Evolutionary conservation across 345 rosid species (phyloP).

Genomic region (Gossypium herbaceum): DNA sequence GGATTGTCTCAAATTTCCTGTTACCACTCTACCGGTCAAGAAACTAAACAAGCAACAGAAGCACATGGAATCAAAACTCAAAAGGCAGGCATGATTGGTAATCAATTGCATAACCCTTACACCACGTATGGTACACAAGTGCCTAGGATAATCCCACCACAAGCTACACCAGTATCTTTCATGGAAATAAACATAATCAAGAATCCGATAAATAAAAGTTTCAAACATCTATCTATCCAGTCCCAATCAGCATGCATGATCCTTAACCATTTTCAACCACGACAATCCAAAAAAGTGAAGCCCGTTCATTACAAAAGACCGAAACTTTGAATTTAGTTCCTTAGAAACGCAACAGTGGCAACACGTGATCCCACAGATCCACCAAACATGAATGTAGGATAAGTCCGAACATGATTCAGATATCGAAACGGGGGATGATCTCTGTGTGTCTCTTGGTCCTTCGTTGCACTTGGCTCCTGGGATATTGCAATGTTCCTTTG

Average conservation of each 20-base stretch:
- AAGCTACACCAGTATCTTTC: not conserved
- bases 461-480: constrained; percentile 26
- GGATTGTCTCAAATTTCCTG: not conserved
- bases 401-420: constrained; percentile 71
- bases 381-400: constrained; percentile 87
- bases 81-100: not conserved
- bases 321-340: constrained; percentile 35
- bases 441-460: constrained; percentile 39
- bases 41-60: not conserved
- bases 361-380: constrained; percentile 87
- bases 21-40: not conserved
- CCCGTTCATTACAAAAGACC: not conserved
- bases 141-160: not conserved
- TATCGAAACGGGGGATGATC: constrained; percentile 50
- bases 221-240: not conserved
- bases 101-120: not conserved
- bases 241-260: not conserved
- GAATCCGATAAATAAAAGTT: constrained; percentile 4
- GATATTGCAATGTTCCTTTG: constrained; percentile 37
- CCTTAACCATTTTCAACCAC: not conserved
- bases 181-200: not conserved
- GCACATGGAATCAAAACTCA: not conserved
- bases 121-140: not conserved
- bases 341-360: constrained; percentile 84
- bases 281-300: constrained; percentile 9